These are phyloP conservation scores for Hemileccinum impolitum DNA, from an alignment of 768 basidiomycete species.

Conservation along the genomic window DNA sequence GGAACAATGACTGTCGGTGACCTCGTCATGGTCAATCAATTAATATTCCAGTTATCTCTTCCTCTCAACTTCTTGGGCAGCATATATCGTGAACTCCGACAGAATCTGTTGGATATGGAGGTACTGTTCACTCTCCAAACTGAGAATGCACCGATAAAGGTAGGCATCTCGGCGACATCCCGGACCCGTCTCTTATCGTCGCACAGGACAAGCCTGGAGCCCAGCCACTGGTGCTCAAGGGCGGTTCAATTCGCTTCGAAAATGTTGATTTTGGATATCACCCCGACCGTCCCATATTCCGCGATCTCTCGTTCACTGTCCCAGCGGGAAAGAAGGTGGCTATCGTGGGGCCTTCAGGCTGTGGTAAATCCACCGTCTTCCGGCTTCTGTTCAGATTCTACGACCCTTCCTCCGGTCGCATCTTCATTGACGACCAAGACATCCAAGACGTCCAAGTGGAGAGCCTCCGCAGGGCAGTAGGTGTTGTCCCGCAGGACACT, in stretches of 20 bases:
- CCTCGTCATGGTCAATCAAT: conserved; percentile 98
- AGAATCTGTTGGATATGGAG: conserved; percentile 97
- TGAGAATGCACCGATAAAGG: conserved; percentile 69
- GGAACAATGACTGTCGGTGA: conserved; percentile 99
- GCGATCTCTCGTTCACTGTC: conserved; percentile 79
- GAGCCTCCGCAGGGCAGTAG: conserved; percentile 71
- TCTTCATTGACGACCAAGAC: conserved; percentile 86
- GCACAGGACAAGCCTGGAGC: conserved; percentile 66
- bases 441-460: conserved; percentile 68
- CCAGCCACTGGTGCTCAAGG: conserved; percentile 62
- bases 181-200: background rate
- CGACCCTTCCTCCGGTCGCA: conserved; percentile 75
- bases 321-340: conserved; percentile 97
- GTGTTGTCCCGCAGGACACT: conserved; percentile 97
- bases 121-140: conserved; percentile 86
- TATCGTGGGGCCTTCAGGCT: conserved; percentile 95
- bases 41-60: conserved; percentile 94
- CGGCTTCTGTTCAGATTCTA: conserved; percentile 95
- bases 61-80: conserved; percentile 97
- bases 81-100: conserved; percentile 95
- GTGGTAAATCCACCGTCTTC: conserved; percentile 96
- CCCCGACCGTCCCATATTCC: conserved; percentile 89
- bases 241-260: conserved; percentile 90
- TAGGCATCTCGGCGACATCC: conserved; percentile 21
- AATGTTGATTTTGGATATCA: conserved; percentile 92